Base-by-base conservation (phyloP, 1,139 yeast genomes). In the Geotrichum klebahnii region DNA sequence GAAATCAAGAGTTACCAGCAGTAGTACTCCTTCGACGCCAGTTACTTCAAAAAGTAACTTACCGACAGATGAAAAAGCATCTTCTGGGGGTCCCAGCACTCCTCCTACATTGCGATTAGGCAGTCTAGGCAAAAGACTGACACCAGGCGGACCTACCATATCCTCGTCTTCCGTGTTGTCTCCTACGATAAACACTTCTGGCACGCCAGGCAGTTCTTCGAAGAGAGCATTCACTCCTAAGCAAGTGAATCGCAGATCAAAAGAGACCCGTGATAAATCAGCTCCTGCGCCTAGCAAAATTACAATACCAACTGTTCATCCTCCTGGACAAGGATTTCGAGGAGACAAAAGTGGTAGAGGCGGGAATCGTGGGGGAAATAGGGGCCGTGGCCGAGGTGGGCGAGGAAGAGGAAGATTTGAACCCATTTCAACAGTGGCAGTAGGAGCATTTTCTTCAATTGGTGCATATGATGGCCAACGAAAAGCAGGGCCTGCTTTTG, bases 201-300 rank as follows among this genome's bases (percentile, higher is more conserved):
- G 33, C 10, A 9, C 19, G 5, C 14, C 35, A 1, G 28, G 35
- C 19, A 19, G 28, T 22, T 59, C 59, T 70, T 14, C 80, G 77
- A 59, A 79, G 80, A 17, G 73, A 75, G 31, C 72, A 78, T 88
- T 88, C 67, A 79, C 81, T 62, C 96, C 96, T 1, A 88, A 88
- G 65, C 82, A 74, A 1, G 95, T 88, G 37, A 87, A 86, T 1
- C 74, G 97, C 66, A 80, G 87, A 64, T 71, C 88, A 19, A 83
- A 86, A 59, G 92, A 85, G 60, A 96, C 87, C 61, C 73, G 96
- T 64, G 94, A 81, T 29, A 81, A 83, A 40, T 79, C 80, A 35
- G 89, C 89, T 0, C 87, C 89, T 1, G 73, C 74, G 54, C 69
- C 77, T 46, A 48, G 46, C 17, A 42, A 49, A 31, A 42, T 46